Evolutionary conservation across 176 grass and related monocot species (phyloP), one percentile per base, ranked within the genome.

Genomic region (Areca catechu): DNA sequence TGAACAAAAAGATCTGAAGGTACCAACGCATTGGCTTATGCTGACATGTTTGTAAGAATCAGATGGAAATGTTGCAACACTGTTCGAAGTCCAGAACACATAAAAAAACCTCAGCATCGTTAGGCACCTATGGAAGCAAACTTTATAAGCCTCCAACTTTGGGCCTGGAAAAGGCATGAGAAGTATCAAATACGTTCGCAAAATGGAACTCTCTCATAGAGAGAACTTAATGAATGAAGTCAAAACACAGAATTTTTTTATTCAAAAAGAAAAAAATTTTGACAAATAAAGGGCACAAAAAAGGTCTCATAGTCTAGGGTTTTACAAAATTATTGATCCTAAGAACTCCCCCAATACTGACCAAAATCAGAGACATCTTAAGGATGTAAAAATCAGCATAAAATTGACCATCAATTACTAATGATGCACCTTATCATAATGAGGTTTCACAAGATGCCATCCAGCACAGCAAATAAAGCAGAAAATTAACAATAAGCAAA

Each of bases 111-210:
- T 78, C 60, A 74, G 59, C 74, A 86, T 81, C 55, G 66, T 77
- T 56, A 86, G 49, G 61, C 67, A 71, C 74, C 78, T 81, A 81
- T 14, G 49, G 83, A 86, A 81, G 83, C 77, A 86, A 81, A 63
- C 74, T 86, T 77, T 86, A 81, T 25, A 86, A 81, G 78, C 83
- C 51, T 86, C 78, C 83, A 86, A 81, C 83, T 76, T 86, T 53
- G 65, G 78, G 74, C 83, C 78, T 86, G 74, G 76, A 86, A 86
- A 86, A 76, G 63, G 71, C 78, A 77, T 70, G 64, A 81, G 24
- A 86, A 74, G 37, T 48, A 81, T 81, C 65, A 86, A 74, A 66
- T 70, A 59, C 34, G 22, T 59, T 15, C 24, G 7, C 9, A 4
- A 29, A 34, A 59, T 30, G 6, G n/a, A 27, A 59, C 16, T 27